These are phyloP conservation scores for Nannizzia gypsea DNA, from an alignment of 2,329 filamentous ascomycete species.

Conservation along the genomic window DNA sequence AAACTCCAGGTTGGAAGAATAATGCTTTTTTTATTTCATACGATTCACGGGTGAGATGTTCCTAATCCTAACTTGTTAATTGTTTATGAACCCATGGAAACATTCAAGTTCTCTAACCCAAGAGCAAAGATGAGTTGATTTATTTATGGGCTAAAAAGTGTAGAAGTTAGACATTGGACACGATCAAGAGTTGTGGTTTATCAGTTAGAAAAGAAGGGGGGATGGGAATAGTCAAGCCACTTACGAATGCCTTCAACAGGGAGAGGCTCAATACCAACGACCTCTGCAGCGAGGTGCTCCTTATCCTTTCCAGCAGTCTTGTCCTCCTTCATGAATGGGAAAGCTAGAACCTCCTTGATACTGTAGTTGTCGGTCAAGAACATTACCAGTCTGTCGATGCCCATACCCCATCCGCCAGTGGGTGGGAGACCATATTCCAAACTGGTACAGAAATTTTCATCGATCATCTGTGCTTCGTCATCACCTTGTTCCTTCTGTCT, in stretches of 20 bases:
- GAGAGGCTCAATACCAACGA: conserved; percentile 47
- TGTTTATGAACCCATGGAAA: neutral
- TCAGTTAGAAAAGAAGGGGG: neutral
- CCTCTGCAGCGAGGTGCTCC: conserved; percentile 46
- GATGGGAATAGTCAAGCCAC: conserved; percentile 12
- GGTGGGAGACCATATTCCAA: conserved; percentile 87
- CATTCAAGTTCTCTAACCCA: neutral
- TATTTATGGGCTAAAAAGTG: conserved; percentile 11
- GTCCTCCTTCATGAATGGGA: conserved; percentile 97
- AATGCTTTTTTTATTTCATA: neutral
- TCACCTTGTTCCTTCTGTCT: conserved; percentile 93
- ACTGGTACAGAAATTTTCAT: conserved; percentile 86
- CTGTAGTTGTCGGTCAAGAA: conserved; percentile 91
- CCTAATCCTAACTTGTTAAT: neutral
- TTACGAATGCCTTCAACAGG: conserved; percentile 50
- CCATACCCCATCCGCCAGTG: conserved; percentile 93
- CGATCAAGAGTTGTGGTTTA: neutral
- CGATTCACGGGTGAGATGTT: neutral
- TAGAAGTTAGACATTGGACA: conserved; percentile 9
- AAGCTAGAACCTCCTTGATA: conserved; percentile 91
- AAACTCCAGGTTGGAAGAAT: neutral
- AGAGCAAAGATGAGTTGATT: neutral
- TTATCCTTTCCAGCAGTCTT: conserved; percentile 32
- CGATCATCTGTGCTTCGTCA: conserved; percentile 88
- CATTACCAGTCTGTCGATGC: conserved; percentile 88